Conservation (phyloP, 176 grass and related monocot species). For the Carex myosuroides region DNA sequence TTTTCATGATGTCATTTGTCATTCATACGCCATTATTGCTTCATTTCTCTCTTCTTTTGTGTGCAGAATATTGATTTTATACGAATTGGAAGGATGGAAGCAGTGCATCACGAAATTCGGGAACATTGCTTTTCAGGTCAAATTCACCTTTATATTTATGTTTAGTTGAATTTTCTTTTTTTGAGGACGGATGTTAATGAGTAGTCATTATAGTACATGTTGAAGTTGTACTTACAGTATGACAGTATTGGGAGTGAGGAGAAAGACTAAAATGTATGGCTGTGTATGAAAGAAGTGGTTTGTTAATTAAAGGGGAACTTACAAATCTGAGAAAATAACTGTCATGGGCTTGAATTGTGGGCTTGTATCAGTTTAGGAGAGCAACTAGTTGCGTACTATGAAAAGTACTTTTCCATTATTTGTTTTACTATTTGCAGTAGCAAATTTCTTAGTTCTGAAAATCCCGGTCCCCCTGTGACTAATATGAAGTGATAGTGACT, state of each 20-base stretch:
- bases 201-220: neutral
- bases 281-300: neutral
- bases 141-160: slow-evolving; percentile 22
- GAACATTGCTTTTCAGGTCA: slow-evolving; percentile 73
- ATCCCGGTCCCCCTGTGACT: neutral
- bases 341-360: neutral
- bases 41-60: slow-evolving; percentile 24
- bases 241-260: neutral
- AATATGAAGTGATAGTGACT: neutral
- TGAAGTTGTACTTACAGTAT: neutral
- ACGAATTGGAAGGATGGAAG: slow-evolving; percentile 84
- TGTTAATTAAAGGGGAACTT: neutral
- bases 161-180: neutral
- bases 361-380: neutral
- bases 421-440: neutral
- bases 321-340: neutral
- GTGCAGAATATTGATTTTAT: slow-evolving; percentile 86
- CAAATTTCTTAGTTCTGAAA: neutral
- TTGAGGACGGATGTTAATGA: neutral
- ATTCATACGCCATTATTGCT: neutral
- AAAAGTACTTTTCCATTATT: neutral
- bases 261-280: neutral
- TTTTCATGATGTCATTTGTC: slow-evolving; percentile 15
- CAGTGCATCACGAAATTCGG: slow-evolving; percentile 65
- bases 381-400: neutral